Percentiles rank a stretch among this genome's conserved stretches.
These are phyloP conservation scores for Scutellaria barbata DNA, from an alignment of 257 asterid genomes.

Conservation along the genomic window DNA sequence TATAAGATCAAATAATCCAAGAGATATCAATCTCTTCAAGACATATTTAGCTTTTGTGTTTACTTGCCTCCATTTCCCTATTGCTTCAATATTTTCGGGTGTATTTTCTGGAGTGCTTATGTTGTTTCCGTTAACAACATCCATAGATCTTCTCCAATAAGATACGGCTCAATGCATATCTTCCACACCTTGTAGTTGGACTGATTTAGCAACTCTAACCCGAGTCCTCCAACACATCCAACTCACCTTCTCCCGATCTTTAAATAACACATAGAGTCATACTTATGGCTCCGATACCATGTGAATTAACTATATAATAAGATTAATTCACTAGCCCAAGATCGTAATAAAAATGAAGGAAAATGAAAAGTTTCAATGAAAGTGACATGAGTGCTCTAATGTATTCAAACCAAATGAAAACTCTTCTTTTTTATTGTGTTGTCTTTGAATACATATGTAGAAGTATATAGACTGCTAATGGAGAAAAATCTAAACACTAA, in stretches of 20 bases:
- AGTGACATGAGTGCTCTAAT: too few relatives aligned
- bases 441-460: too few relatives aligned
- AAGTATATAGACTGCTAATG: too few relatives aligned
- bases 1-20: slow-evolving; percentile 9
- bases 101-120: neutral
- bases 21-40: slow-evolving; percentile 10
- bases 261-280: neutral
- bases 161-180: slow-evolving; percentile 29
- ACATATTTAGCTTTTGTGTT: slow-evolving; percentile 9
- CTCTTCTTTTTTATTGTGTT: too few relatives aligned
- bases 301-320: too few relatives aligned
- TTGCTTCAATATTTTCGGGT: neutral
- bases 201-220: slow-evolving; percentile 27
- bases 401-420: too few relatives aligned
- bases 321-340: too few relatives aligned
- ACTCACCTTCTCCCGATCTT: slow-evolving; percentile 12
- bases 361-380: too few relatives aligned
- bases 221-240: slow-evolving; percentile 6
- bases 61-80: slow-evolving; percentile 13
- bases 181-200: slow-evolving; percentile 34
- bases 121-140: slow-evolving; percentile 26
- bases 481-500: too few relatives aligned
- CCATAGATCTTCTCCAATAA: slow-evolving; percentile 27
- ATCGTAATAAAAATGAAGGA: too few relatives aligned
- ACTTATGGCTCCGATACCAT: neutral